Evolutionary conservation across 176 grass and related monocot genomes (phyloP).

Genomic region (Avena insularis): DNA sequence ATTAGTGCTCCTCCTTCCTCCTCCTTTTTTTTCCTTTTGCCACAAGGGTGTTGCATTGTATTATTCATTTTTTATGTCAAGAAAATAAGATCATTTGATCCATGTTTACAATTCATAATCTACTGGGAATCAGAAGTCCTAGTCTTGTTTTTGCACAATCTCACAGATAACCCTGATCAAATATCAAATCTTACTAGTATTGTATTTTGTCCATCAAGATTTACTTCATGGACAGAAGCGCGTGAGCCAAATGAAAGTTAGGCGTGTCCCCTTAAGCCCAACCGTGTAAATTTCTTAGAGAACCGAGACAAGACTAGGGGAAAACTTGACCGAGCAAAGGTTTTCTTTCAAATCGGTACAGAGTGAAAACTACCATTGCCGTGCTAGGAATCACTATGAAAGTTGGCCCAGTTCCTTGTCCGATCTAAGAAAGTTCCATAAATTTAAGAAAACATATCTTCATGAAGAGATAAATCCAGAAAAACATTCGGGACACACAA

Average conservation of each 20-base stretch:
- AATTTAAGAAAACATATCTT: constrained; percentile 29
- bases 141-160: too few species aligned
- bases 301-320: constrained; percentile 35
- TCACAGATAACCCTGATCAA: too few species aligned
- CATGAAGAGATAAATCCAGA: constrained; percentile 8
- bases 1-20: not conserved
- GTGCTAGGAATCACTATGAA: constrained; percentile 23
- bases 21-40: not conserved
- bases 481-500: not conserved
- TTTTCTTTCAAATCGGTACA: not conserved
- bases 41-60: constrained; percentile 1
- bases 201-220: too few species aligned
- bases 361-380: constrained; percentile 32
- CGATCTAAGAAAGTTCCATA: constrained; percentile 16
- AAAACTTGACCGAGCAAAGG: not conserved
- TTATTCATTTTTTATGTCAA: constrained; percentile 40
- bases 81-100: constrained; percentile 40
- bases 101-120: not conserved
- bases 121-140: too few species aligned
- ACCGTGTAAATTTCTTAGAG: constrained; percentile 5
- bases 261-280: too few species aligned
- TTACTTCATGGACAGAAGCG: too few species aligned
- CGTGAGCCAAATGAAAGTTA: too few species aligned
- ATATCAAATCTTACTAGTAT: too few species aligned
- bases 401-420: not conserved